Evolutionary conservation across 1,284 basidiomycete species (phyloP), one percentile per base, ranked within the genome.

Genomic region (Rhizopogon parksii): DNA sequence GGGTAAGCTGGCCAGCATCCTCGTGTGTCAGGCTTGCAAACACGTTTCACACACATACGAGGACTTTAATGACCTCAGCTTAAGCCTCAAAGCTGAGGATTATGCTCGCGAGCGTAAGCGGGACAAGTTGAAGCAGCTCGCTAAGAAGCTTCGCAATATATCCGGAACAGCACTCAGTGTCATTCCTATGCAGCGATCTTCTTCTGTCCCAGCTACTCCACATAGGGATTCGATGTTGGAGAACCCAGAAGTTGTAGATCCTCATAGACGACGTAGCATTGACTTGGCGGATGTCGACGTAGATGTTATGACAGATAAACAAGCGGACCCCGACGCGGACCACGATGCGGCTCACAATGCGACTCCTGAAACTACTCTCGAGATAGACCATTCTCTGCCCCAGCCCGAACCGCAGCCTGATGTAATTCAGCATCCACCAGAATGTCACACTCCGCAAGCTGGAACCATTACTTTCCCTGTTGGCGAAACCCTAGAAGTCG

Each of bases 21-120:
- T 97, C 45, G 88, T 97, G 3, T 97, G 94, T 68, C 91, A 94
- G 62, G 83, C 85, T 51, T 97, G 94, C 79, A 93, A 94, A 66
- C 76, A 91, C 68, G 78, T 95, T 48, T 95, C 91, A 3, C 85
- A 91, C 58, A 95, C 91, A 9, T 89, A 90, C 30, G 91, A 95
- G 68, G 91, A 94, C 62, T 97, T 97, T 66, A 86, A 89, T 65
- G 94, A 96, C 68, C 83, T 97, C 58, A 91, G 89, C 46, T 74
- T 97, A 40, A 84, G 85, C 60, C 85, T 95, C 63, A 86, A 89
- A 64, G 80, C 85, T 1, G 88, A 91, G 56, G 84, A 89, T 59
- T 87, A 87, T 56, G 72, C 69, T 36, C 74, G 74, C 49, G 76
- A 76, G 55, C 73, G 80, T 49, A 90, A 82, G 68, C 79, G 89